Percentiles rank a stretch among this genome's conserved stretches.
These are phyloP conservation scores for Termitomyces sp. DNA, from an alignment of 768 basidiomycete species.

Conservation along the genomic window DNA sequence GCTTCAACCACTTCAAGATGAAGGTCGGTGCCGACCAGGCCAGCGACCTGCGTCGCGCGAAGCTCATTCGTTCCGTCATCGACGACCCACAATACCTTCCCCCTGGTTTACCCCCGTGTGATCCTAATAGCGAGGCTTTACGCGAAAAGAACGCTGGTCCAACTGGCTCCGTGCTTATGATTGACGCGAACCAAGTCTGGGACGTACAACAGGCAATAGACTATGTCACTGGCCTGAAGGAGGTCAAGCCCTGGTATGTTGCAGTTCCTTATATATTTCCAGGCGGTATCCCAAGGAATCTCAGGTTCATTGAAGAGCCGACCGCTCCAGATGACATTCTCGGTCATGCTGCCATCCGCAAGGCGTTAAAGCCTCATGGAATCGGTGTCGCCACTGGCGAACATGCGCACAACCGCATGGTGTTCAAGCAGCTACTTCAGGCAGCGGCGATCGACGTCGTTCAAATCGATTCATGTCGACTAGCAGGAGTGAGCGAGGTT, in stretches of 20 bases:
- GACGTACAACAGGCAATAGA: conserved; percentile 92
- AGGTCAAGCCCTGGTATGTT: conserved; percentile 81
- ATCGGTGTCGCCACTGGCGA: conserved; percentile 95
- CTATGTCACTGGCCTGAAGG: conserved; percentile 76
- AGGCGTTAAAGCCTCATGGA: conserved; percentile 69
- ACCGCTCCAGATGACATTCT: conserved; percentile 91
- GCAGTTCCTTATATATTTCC: background rate
- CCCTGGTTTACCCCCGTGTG: conserved; percentile 47
- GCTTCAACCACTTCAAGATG: conserved; percentile 99
- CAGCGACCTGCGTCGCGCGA: conserved; percentile 83
- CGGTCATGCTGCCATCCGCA: conserved; percentile 78
- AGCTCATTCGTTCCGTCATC: conserved; percentile 90
- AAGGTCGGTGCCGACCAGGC: conserved; percentile 88
- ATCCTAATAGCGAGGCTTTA: conserved; percentile 59
- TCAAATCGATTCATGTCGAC: conserved; percentile 92
- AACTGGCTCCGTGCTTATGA: conserved; percentile 93
- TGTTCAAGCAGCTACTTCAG: conserved; percentile 94
- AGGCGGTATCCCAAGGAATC: background rate
- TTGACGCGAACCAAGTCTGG: conserved; percentile 97
- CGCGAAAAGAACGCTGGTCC: conserved; percentile 92
- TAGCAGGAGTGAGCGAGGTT: conserved; percentile 94
- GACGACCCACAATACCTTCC: conserved; percentile 88
- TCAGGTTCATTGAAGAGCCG: conserved; percentile 91
- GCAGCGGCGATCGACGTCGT: conserved; percentile 91
- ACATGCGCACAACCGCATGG: conserved; percentile 91